Base-by-base conservation (phyloP, 139 green algal species). In the Tetratostichococcus sp. region DNA sequence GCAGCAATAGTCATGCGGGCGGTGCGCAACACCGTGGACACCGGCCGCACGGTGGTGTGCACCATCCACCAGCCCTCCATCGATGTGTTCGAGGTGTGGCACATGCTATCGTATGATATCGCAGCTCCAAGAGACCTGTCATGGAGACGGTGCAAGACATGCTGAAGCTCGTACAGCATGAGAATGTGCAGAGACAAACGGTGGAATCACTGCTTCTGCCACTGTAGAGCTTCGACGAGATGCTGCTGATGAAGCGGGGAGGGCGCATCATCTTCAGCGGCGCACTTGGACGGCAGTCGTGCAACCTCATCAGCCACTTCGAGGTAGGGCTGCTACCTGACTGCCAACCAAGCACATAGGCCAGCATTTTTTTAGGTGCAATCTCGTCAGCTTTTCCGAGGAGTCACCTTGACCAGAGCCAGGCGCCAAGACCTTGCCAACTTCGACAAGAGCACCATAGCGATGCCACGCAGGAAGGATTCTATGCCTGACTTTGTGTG, bases 171-270 rank as follows among this genome's bases (percentile, higher is more conserved):
- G n/a, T n/a, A n/a, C n/a, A n/a, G n/a, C n/a, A n/a, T n/a, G n/a
- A n/a, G n/a, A n/a, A n/a, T n/a, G n/a, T n/a, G n/a, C 6, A 26
- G 32, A 1, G 58, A 39, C 1, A 30, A 6, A 28, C 0, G 1
- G 34, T 66, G 8, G 34, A 42, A 35, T 17, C 25, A 35, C 25
- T 43, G 1, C 21, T 31, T 23, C 22, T 14, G 31, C 72, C n/a
- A n/a, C n/a, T n/a, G 35, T 28, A 86, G 70, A 67, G 78, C 1
- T 85, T 85, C 73, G 80, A 85, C 70, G 76, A 85, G 75, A 34
- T 92, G 71, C 78, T 92, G 69, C 74, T 92, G 57, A 73, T 92
- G 4, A 85, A 92, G 72, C 77, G 82, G 3, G 87, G 87, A 0
- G 87, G 87, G 28, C 70, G 77, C 67, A 77, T 75, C 32, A 83